Evolutionary conservation across 2,329 filamentous ascomycete species (phyloP).

Genomic region (Sclerotinia minor): DNA sequence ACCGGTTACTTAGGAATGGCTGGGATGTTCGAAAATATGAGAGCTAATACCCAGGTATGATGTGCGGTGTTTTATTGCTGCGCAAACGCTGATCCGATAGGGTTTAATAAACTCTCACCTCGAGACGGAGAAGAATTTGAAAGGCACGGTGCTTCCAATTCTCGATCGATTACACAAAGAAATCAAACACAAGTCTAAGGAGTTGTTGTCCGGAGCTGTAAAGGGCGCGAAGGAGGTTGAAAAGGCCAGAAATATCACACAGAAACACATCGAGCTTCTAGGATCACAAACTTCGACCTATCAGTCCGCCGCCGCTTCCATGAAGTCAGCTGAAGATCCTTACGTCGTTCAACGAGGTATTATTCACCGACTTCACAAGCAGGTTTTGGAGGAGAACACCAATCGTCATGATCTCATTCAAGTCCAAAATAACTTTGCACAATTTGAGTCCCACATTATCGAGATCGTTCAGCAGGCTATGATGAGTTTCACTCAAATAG

Average conservation of each 20-base stretch:
- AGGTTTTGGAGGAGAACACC: conserved; percentile 94
- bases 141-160: conserved; percentile 80
- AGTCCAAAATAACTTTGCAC: conserved; percentile 85
- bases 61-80: not conserved
- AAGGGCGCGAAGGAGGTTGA: conserved; percentile 90
- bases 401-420: conserved; percentile 87
- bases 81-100: conserved; percentile 44
- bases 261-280: conserved; percentile 95
- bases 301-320: conserved; percentile 71
- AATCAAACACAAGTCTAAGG: conserved; percentile 95
- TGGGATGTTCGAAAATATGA: conserved; percentile 91
- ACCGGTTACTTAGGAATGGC: conserved; percentile 55
- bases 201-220: conserved; percentile 75
- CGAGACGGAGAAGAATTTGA: conserved; percentile 89
- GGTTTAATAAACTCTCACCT: conserved; percentile 83
- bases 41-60: conserved; percentile 76
- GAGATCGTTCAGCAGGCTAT: conserved; percentile 80
- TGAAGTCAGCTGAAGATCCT: conserved; percentile 75
- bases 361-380: conserved; percentile 80
- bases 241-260: conserved; percentile 79
- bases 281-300: conserved; percentile 81
- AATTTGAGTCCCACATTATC: conserved; percentile 85
- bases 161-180: conserved; percentile 91
- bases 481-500: conserved; percentile 78
- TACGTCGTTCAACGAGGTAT: conserved; percentile 84